Percentiles rank a stretch among this genome's conserved stretches.
phyloP scores from a whole-genome alignment of 2,329 filamentous ascomycete species.

The Fusarium pseudonygamai region DNA sequence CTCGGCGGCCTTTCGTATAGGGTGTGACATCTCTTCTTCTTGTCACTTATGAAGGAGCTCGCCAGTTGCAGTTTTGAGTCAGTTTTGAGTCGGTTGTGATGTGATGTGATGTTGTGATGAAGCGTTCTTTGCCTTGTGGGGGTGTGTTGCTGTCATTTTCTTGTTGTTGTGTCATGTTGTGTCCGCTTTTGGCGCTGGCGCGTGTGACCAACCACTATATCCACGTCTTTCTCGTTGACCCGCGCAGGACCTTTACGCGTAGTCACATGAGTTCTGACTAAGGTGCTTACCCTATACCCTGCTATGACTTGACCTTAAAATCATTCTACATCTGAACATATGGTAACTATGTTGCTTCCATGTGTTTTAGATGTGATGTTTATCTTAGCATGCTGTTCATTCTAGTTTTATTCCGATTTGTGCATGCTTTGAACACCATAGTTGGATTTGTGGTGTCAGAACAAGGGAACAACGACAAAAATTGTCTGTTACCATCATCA shows the following conservation, averaged over 20 bases:
- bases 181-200: slow-evolving; percentile 35
- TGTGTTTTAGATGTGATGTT: neutral
- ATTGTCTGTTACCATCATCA: neutral
- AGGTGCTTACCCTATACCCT: slow-evolving; percentile 1
- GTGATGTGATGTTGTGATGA: neutral
- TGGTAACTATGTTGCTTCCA: neutral
- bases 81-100: neutral
- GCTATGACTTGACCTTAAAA: too few relatives aligned
- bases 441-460: neutral
- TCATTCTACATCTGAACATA: neutral
- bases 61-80: neutral
- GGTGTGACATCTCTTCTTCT: slow-evolving; percentile 4
- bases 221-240: slow-evolving; percentile 26
- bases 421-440: neutral
- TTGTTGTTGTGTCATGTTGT: slow-evolving; percentile 12
- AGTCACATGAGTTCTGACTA: slow-evolving; percentile 39
- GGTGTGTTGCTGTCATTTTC: slow-evolving; percentile 9
- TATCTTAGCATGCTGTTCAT: neutral
- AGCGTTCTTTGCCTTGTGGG: neutral
- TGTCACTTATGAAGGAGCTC: neutral
- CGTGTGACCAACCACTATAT: slow-evolving; percentile 21
- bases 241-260: slow-evolving; percentile 33
- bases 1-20: slow-evolving; percentile 48
- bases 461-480: neutral
- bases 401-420: neutral